Percentiles rank a stretch among this genome's conserved stretches.
Evolutionary conservation across 768 basidiomycete species (phyloP).

Genomic region (Psilocybe sp.): DNA sequence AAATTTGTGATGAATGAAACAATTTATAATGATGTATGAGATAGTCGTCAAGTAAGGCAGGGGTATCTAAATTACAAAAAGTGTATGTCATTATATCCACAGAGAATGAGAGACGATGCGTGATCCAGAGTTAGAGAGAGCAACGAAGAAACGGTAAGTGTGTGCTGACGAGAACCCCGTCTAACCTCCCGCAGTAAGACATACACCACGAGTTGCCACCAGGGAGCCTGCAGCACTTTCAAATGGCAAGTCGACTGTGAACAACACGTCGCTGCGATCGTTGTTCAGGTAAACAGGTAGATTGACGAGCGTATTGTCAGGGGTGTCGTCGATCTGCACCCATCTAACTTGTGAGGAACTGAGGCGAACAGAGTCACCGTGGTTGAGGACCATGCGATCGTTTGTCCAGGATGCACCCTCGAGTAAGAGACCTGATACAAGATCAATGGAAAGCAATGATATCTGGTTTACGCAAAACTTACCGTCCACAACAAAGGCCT

Average conservation of each 20-base stretch:
- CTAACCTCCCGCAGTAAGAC: slow-evolving; percentile 79
- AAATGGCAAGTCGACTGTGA: slow-evolving; percentile 84
- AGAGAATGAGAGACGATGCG: too few species aligned
- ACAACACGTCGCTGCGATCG: slow-evolving; percentile 86
- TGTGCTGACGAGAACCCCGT: slow-evolving; percentile 1
- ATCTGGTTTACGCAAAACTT: slow-evolving; percentile 22
- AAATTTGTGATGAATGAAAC: not conserved
- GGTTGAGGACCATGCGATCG: slow-evolving; percentile 74
- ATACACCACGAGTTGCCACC: slow-evolving; percentile 87
- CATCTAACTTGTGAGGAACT: slow-evolving; percentile 85
- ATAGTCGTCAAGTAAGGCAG: not conserved
- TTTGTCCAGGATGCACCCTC: slow-evolving; percentile 82
- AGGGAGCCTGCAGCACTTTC: slow-evolving; percentile 62
- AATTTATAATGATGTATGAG: slow-evolving; percentile 13
- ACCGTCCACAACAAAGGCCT: slow-evolving; percentile 89
- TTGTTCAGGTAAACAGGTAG: slow-evolving; percentile 92
- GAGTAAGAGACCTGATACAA: slow-evolving; percentile 66
- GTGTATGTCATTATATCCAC: too few species aligned
- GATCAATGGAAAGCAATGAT: slow-evolving; percentile 8
- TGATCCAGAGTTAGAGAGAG: slow-evolving; percentile 1
- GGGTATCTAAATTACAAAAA: not conserved
- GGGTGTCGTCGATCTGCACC: slow-evolving; percentile 57
- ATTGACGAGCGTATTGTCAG: slow-evolving; percentile 52
- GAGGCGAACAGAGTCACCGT: slow-evolving; percentile 77
- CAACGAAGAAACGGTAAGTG: not conserved